Evolutionary conservation across 805 yeast species (phyloP).

Genomic region (Candida broadrunensis): DNA sequence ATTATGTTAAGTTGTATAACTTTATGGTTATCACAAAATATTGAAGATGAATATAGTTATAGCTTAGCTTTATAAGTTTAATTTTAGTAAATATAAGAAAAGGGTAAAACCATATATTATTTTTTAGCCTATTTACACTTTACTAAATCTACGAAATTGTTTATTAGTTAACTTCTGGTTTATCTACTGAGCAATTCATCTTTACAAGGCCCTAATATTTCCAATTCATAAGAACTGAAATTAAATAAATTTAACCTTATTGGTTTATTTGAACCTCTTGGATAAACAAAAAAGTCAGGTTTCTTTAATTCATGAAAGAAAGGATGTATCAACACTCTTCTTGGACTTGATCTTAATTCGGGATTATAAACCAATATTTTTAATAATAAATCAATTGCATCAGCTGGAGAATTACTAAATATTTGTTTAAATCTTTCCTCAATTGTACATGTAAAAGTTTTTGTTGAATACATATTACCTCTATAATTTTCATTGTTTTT

Average conservation of each 20-base stretch:
- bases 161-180: too few species aligned
- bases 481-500: slow-evolving; percentile 72
- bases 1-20: slow-evolving; percentile 86
- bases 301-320: slow-evolving; percentile 85
- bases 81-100: too few species aligned
- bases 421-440: slow-evolving; percentile 47
- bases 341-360: slow-evolving; percentile 72
- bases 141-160: too few species aligned
- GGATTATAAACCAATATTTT: slow-evolving; percentile 89
- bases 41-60: slow-evolving; percentile 94
- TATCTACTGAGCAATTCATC: slow-evolving; percentile 20
- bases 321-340: slow-evolving; percentile 79
- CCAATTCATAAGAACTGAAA: slow-evolving; percentile 67
- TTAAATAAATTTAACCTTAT: slow-evolving; percentile 54
- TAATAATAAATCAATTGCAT: slow-evolving; percentile 81
- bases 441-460: slow-evolving; percentile 55
- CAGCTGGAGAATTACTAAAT: slow-evolving; percentile 70
- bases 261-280: slow-evolving; percentile 47
- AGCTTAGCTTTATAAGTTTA: slow-evolving; percentile 74
- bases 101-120: too few species aligned
- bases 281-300: slow-evolving; percentile 47
- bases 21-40: slow-evolving; percentile 92
- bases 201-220: slow-evolving; percentile 40
- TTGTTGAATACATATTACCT: slow-evolving; percentile 70
- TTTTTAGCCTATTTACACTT: too few species aligned